phyloP scores from a whole-genome alignment of 345 rosid species.

The Schrenkiella parvula region DNA sequence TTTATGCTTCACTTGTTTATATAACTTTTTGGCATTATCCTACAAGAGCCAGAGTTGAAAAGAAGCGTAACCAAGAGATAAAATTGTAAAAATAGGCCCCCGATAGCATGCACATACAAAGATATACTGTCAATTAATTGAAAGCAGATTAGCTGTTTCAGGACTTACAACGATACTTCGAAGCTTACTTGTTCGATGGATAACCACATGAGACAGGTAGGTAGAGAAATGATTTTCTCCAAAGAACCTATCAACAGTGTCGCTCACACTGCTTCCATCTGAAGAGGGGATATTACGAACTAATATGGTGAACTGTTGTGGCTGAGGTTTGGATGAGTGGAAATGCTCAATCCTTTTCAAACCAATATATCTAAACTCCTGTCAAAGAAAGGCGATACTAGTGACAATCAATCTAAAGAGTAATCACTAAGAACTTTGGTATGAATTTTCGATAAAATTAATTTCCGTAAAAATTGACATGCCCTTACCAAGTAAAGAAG shows the following conservation, averaged over 20 bases:
- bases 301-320: constrained; percentile 85
- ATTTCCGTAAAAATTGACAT: neutral
- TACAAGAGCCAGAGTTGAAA: constrained; percentile 28
- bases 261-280: constrained; percentile 64
- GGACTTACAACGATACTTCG: constrained; percentile 62
- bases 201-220: constrained; percentile 71
- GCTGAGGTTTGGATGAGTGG: constrained; percentile 77
- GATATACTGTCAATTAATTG: neutral
- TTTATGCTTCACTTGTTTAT: constrained; percentile 41
- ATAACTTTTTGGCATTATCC: constrained; percentile 57
- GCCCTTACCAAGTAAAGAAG: constrained; percentile 75
- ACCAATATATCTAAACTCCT: constrained; percentile 75
- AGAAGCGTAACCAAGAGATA: constrained; percentile 10
- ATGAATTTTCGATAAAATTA: neutral
- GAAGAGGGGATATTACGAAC: constrained; percentile 75
- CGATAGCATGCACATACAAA: neutral
- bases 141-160: neutral
- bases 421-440: neutral
- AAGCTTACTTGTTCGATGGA: constrained; percentile 73
- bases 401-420: neutral
- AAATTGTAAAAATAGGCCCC: neutral
- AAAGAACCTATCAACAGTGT: constrained; percentile 79
- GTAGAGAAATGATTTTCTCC: constrained; percentile 62
- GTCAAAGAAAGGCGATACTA: constrained; percentile 32
- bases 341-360: constrained; percentile 76